These are phyloP conservation scores for Bodo saltans DNA, from an alignment of 78 protist species.

Conservation along the genomic window DNA sequence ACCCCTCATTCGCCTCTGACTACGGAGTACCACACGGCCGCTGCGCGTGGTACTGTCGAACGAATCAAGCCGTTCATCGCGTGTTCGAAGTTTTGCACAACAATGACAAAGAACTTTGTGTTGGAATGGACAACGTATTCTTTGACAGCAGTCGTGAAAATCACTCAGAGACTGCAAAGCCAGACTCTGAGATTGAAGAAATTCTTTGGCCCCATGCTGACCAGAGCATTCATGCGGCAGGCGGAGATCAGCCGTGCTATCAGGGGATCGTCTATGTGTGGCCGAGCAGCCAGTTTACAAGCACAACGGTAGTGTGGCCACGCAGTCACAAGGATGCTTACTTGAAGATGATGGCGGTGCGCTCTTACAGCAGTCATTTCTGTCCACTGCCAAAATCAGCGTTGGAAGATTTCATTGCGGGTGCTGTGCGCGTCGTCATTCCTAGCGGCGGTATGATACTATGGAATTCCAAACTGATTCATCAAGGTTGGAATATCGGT, in stretches of 20 bases:
- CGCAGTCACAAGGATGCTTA: neutral
- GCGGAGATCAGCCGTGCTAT: neutral
- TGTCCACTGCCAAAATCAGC: neutral
- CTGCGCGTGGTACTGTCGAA: neutral
- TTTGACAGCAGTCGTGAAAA: neutral
- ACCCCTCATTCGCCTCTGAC: neutral
- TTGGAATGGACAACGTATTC: conserved; percentile 20
- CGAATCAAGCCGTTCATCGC: neutral
- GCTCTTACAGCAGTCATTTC: neutral
- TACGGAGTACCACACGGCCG: conserved; percentile 4
- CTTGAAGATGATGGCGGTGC: neutral
- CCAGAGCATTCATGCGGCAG: neutral
- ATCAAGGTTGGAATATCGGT: conserved; percentile 19
- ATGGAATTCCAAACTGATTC: neutral
- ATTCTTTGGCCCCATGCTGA: conserved; percentile 10
- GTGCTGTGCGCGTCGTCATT: neutral
- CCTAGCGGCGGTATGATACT: conserved; percentile 18
- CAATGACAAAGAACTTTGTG: neutral
- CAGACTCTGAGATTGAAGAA: neutral
- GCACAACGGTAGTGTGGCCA: conserved; percentile 22
- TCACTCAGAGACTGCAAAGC: too few relatives aligned
- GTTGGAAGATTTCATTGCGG: neutral
- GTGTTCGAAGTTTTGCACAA: conserved; percentile 2
- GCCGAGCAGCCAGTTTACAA: neutral
- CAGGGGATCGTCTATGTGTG: conserved; percentile 20